Percentiles rank a stretch among this genome's conserved stretches.
These are phyloP conservation scores for Cubamyces lactineus DNA, from an alignment of 768 basidiomycete genomes.

Conservation along the genomic window DNA sequence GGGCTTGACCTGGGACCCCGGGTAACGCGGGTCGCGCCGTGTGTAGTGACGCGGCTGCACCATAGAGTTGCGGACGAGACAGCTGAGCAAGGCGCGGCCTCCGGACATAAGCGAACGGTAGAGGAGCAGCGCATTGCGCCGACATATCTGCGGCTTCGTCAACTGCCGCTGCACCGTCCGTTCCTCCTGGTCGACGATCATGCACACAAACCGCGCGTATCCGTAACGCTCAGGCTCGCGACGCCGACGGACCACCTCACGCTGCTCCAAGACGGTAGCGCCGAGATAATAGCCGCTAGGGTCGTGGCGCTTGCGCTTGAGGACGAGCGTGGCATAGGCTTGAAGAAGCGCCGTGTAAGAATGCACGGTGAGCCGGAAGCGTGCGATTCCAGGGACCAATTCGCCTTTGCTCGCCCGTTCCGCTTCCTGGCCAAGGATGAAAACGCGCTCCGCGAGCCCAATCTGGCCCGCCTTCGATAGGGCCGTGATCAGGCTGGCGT, in stretches of 20 bases:
- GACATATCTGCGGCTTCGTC: conserved; percentile 4
- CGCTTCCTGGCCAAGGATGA: conserved; percentile 61
- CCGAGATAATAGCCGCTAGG: conserved; percentile 8
- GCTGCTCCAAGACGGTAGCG: conserved; percentile 3
- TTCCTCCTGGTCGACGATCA: not conserved
- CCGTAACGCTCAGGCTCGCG: conserved; percentile 36
- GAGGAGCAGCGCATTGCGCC: conserved; percentile 35
- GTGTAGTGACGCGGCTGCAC: not conserved
- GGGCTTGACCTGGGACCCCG: conserved; percentile 39
- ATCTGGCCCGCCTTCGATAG: conserved; percentile 58
- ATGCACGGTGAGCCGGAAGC: conserved; percentile 68
- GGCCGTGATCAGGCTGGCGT: conserved; percentile 61
- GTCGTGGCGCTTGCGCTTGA: conserved; percentile 27
- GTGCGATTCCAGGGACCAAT: conserved; percentile 33
- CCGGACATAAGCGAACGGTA: conserved; percentile 34
- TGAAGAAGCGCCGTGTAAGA: conserved; percentile 77
- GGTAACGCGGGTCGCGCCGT: not conserved
- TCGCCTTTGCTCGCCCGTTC: conserved; percentile 56
- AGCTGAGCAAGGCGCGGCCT: conserved; percentile 14
- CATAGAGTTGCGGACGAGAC: not conserved
- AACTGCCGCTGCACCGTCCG: not conserved
- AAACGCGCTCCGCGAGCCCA: conserved; percentile 64
- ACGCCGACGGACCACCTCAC: conserved; percentile 23
- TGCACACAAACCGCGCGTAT: conserved; percentile 40
- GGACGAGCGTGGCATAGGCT: conserved; percentile 54